Percentiles rank a stretch among this genome's conserved stretches.
These are phyloP conservation scores for Aristolochia contorta DNA, from an alignment of 164 flowering plant genomes.

Conservation along the genomic window DNA sequence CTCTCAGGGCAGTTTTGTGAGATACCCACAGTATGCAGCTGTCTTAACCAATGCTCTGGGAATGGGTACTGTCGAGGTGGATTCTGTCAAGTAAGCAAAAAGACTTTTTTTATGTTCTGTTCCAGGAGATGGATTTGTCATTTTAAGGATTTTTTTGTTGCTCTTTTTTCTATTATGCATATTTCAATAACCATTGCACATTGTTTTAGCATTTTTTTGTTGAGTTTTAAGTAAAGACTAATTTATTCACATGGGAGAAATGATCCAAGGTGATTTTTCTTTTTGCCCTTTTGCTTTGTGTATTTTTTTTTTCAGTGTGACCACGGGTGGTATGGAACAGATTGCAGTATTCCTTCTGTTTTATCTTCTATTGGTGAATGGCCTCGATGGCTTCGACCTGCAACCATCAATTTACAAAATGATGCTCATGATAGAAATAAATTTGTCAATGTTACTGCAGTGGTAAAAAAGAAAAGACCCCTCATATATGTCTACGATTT, in stretches of 20 bases:
- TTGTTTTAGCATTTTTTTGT: too few relatives aligned
- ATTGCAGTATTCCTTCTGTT: conserved; percentile 87
- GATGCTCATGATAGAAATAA: conserved; percentile 16
- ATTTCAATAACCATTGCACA: too few relatives aligned
- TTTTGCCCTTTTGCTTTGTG: neutral
- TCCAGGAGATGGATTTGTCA: too few relatives aligned
- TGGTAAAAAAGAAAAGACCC: conserved; percentile 79
- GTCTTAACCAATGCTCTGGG: conserved; percentile 89
- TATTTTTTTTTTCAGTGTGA: conserved; percentile 42
- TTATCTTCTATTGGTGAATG: conserved; percentile 55
- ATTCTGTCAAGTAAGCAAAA: conserved; percentile 63
- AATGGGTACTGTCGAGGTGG: conserved; percentile 94
- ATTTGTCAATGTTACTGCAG: conserved; percentile 39
- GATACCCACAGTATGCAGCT: conserved; percentile 53
- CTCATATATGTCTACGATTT: conserved; percentile 91
- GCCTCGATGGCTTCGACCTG: conserved; percentile 95
- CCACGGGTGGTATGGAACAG: conserved; percentile 86
- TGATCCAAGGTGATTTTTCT: neutral
- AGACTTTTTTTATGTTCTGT: too few relatives aligned
- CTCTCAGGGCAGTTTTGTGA: conserved; percentile 78
- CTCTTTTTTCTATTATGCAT: too few relatives aligned
- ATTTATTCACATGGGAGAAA: too few relatives aligned
- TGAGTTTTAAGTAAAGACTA: too few relatives aligned
- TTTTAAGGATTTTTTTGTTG: too few relatives aligned
- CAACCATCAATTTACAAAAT: conserved; percentile 53